Percentiles rank a stretch among this genome's conserved stretches.
phyloP scores from a whole-genome alignment of 257 asterid species.

The Forsythia suspensa region DNA sequence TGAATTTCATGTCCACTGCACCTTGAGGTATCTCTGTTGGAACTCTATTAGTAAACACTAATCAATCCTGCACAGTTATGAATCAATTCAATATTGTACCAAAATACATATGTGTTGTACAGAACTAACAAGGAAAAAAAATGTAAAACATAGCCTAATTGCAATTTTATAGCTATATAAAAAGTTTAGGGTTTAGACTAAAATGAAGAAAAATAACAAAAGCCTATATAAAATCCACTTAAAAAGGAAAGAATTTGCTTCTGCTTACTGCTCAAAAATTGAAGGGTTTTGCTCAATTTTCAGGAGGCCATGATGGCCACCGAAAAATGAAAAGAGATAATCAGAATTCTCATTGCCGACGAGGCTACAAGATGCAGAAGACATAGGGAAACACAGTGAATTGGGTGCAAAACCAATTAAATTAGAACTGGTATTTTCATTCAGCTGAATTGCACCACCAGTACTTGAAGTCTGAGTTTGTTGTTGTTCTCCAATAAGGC shows the following conservation, averaged over 20 bases:
- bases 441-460: conserved; percentile 23
- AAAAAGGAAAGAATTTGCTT: neutral
- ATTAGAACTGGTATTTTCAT: conserved; percentile 3
- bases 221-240: neutral
- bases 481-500: conserved; percentile 24
- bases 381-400: neutral
- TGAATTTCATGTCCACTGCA: conserved; percentile 40
- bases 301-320: conserved; percentile 23
- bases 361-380: conserved; percentile 28
- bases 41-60: conserved; percentile 65
- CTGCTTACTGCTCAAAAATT: no score
- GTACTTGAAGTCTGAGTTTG: neutral
- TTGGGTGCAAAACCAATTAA: neutral
- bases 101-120: neutral
- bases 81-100: neutral
- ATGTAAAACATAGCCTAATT: no score
- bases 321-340: conserved; percentile 21
- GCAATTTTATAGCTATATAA: no score
- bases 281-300: conserved; percentile 36
- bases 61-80: conserved; percentile 34
- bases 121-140: no score
- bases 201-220: neutral
- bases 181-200: neutral
- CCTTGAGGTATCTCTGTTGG: conserved; percentile 64
- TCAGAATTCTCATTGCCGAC: conserved; percentile 22